Percentiles rank a stretch among this genome's conserved stretches.
These are phyloP conservation scores for Synchytrium microbalum DNA, from an alignment of 371 early-diverging fungal species.

Conservation along the genomic window DNA sequence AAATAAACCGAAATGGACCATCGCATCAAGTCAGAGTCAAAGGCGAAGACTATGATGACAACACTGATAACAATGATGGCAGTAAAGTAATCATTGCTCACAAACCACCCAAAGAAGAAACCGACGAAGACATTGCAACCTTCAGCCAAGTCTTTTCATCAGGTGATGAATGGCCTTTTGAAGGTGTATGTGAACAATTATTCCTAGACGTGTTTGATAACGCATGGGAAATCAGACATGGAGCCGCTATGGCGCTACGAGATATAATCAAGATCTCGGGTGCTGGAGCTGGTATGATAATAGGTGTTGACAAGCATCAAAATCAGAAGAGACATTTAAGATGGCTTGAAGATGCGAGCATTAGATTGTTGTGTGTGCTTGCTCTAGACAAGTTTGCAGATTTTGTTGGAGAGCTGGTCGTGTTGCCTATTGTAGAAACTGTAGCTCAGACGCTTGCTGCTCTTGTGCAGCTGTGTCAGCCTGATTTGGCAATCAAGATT, in stretches of 20 bases:
- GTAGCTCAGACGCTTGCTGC: constrained; percentile 90
- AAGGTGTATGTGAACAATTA: constrained; percentile 79
- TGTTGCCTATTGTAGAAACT: constrained; percentile 93
- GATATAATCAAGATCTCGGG: constrained; percentile 84
- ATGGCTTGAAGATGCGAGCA: constrained; percentile 80
- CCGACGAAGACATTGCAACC: constrained; percentile 15
- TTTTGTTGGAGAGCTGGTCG: constrained; percentile 91
- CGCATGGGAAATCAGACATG: constrained; percentile 92
- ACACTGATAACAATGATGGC: neutral
- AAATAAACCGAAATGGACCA: neutral
- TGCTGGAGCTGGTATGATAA: constrained; percentile 64
- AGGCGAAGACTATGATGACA: constrained; percentile 1
- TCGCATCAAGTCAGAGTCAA: constrained; percentile 9
- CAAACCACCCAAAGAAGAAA: constrained; percentile 10
- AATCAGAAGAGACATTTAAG: constrained; percentile 64
- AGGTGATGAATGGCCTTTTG: constrained; percentile 82
- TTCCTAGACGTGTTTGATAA: constrained; percentile 81
- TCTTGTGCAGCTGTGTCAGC: constrained; percentile 51
- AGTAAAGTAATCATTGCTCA: constrained; percentile 25
- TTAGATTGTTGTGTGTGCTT: constrained; percentile 86
- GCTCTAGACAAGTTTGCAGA: constrained; percentile 93
- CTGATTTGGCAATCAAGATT: constrained; percentile 21
- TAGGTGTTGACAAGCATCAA: constrained; percentile 28
- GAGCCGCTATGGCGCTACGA: constrained; percentile 90
- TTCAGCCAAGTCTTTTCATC: constrained; percentile 21